Percentiles rank a stretch among this genome's conserved stretches.
These are phyloP conservation scores for Verticillium dahliae DNA, from an alignment of 2,329 filamentous ascomycete species.

Conservation along the genomic window DNA sequence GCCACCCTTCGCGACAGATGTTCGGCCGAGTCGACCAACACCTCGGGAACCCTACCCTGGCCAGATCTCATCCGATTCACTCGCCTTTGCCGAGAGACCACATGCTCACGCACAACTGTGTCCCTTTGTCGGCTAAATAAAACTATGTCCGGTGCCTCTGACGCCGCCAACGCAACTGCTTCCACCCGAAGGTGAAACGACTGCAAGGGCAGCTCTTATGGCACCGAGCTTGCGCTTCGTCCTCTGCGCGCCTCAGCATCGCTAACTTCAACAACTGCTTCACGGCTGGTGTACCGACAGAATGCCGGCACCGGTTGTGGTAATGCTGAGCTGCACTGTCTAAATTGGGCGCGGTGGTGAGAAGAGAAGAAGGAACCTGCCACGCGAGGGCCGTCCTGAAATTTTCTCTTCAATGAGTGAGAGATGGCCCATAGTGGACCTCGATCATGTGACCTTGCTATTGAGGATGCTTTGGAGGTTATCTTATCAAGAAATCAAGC, in stretches of 20 bases:
- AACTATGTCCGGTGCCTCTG: constrained; percentile 70
- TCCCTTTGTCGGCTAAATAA: not conserved
- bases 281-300: constrained; percentile 54
- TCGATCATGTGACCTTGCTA: constrained; percentile 6
- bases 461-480: not conserved
- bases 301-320: constrained; percentile 56
- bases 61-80: too few relatives aligned
- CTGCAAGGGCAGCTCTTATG: constrained; percentile 69
- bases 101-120: not conserved
- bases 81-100: not conserved
- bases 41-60: not conserved
- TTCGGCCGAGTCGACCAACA: not conserved
- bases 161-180: constrained; percentile 65
- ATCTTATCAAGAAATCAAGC: not conserved
- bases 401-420: constrained; percentile 2
- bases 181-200: constrained; percentile 14
- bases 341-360: constrained; percentile 64
- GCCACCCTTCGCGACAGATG: too few relatives aligned
- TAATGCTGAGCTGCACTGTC: constrained; percentile 78
- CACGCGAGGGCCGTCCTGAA: constrained; percentile 1
- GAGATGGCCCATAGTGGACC: not conserved
- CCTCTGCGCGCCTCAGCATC: constrained; percentile 44
- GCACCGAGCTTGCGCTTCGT: constrained; percentile 37
- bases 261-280: constrained; percentile 49
- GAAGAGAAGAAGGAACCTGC: constrained; percentile 29